These are phyloP conservation scores for Hypoxylon sp. DNA, from an alignment of 2,329 filamentous ascomycete species.

Conservation along the genomic window DNA sequence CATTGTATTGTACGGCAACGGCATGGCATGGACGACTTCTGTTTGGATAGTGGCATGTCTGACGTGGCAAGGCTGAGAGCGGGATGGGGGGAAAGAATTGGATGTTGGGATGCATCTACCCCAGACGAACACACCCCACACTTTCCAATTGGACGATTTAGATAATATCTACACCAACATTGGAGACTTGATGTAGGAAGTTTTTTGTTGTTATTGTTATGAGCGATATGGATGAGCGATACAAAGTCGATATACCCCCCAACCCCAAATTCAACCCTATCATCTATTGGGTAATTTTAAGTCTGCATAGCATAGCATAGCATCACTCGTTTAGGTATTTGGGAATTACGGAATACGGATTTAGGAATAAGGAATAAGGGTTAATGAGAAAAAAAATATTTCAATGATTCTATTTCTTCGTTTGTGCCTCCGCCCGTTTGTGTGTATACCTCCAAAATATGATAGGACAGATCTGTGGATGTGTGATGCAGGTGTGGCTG, in stretches of 20 bases:
- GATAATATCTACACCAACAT: slow-evolving; percentile 26
- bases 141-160: slow-evolving; percentile 38
- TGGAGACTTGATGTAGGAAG: slow-evolving; percentile 2
- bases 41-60: slow-evolving; percentile 21
- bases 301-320: slow-evolving; percentile 19
- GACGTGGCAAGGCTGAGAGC: slow-evolving; percentile 44
- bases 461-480: not conserved
- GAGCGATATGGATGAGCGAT: slow-evolving; percentile 18
- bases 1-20: slow-evolving; percentile 26
- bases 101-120: slow-evolving; percentile 20
- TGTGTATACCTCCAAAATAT: not conserved
- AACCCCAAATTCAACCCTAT: slow-evolving; percentile 17
- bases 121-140: slow-evolving; percentile 24
- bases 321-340: slow-evolving; percentile 24
- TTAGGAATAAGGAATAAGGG: not conserved
- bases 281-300: slow-evolving; percentile 4
- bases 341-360: slow-evolving; percentile 13
- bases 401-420: not conserved
- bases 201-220: slow-evolving; percentile 14
- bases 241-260: slow-evolving; percentile 34
- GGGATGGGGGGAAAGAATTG: slow-evolving; percentile 7
- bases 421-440: not conserved
- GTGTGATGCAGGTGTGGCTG: not conserved
- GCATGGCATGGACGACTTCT: slow-evolving; percentile 9
- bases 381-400: not conserved